Evolutionary conservation across 805 yeast species (phyloP).

Genomic region (Saturnispora quitensis): DNA sequence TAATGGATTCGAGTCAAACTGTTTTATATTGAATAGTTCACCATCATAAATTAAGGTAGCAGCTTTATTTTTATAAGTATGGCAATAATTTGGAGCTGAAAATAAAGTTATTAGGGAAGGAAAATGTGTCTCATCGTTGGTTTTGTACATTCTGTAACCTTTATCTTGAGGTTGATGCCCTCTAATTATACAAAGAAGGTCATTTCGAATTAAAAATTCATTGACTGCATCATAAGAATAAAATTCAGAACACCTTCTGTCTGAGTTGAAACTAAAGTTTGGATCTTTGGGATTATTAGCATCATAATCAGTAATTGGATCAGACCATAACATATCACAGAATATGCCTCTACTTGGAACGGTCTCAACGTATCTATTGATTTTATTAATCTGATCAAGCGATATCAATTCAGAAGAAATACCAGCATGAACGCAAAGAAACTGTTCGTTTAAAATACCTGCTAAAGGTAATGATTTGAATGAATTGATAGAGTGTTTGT

Average conservation of each 20-base stretch:
- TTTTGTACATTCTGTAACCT: slow-evolving; percentile 89
- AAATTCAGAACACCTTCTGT: slow-evolving; percentile 86
- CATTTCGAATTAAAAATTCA: slow-evolving; percentile 67
- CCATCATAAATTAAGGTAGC: slow-evolving; percentile 88
- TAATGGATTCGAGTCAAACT: slow-evolving; percentile 69
- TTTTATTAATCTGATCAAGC: slow-evolving; percentile 54
- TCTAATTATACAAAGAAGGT: slow-evolving; percentile 71
- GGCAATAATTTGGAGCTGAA: slow-evolving; percentile 91
- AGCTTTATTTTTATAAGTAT: slow-evolving; percentile 85
- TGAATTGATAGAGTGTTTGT: slow-evolving; percentile 63
- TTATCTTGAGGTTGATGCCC: slow-evolving; percentile 98
- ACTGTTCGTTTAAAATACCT: slow-evolving; percentile 82
- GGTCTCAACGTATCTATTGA: slow-evolving; percentile 70
- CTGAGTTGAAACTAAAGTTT: slow-evolving; percentile 30
- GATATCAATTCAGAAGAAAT: slow-evolving; percentile 73
- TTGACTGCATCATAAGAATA: slow-evolving; percentile 78
- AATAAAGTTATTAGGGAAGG: slow-evolving; percentile 85
- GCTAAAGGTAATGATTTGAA: slow-evolving; percentile 86
- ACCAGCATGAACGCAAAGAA: slow-evolving; percentile 95
- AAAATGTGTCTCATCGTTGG: slow-evolving; percentile 86
- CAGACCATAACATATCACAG: slow-evolving; percentile 95
- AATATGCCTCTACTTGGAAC: slow-evolving; percentile 88
- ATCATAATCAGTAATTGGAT: slow-evolving; percentile 85
- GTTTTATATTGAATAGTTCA: slow-evolving; percentile 88
- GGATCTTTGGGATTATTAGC: slow-evolving; percentile 9